Base-by-base conservation (phyloP, 768 basidiomycete species). In the Pleurotus tuber-regium region DNA sequence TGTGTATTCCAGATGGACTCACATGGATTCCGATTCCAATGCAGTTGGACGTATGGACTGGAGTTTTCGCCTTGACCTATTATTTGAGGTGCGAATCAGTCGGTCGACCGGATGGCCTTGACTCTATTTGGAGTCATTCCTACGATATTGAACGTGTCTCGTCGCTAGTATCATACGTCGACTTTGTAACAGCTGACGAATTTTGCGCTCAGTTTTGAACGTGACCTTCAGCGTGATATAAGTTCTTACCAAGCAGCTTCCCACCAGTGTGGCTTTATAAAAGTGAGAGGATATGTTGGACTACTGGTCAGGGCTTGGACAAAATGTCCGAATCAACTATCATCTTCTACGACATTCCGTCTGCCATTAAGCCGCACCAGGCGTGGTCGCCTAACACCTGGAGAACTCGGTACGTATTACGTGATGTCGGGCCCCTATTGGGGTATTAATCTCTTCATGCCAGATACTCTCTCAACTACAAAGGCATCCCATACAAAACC, bases 341-440 rank as follows among this genome's bases (percentile, higher is more conserved):
- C 52, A 63, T 59, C 16, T 61, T 77, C 39, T 80, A 77, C 62
- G 79, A 79, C 50, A 70, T 80, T 35, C 70, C 73, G 18, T 66
- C 68, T 29, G 64, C 57, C 33, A 44, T 65, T 4, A 49, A 58
- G 1, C 48, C 5, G 41, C n/a, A n/a, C n/a, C 63, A 59, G 3
- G 64, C 69, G 6, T 78, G 73, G 70, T 73, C 74, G 4, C 71
- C 75, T 6, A 79, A 77, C 52, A 71, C 73, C 28, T 76, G 71
- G 72, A 77, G 74, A 59, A 62, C 64, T 10, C 58, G 78, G 78
- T 73, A 43, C n/a, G 14, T 12, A 18, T 3, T 26, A n/a, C 24
- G 18, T 40, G 10, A 8, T 9, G 6, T 23, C 23, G 16, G 14
- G 23, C 30, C 24, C 12, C n/a, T n/a, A n/a, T 25, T n/a, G 11